These are phyloP conservation scores for Bisporella sp. DNA, from an alignment of 2,329 filamentous ascomycete species.

Conservation along the genomic window DNA sequence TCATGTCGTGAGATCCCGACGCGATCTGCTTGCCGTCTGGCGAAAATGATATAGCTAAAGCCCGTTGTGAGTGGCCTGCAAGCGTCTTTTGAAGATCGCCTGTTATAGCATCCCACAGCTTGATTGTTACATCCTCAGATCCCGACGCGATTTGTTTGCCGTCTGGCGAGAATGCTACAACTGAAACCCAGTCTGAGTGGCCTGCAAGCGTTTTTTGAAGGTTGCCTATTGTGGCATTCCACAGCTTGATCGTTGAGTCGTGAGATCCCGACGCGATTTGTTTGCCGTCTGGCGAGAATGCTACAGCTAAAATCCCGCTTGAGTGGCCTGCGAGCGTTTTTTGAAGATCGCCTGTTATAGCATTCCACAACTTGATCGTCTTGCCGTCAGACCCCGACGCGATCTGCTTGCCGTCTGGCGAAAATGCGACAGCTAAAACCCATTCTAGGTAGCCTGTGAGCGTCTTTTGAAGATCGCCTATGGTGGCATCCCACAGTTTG, in stretches of 20 bases:
- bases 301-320: not conserved
- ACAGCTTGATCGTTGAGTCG: not conserved
- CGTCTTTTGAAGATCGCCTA: not conserved
- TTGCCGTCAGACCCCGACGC: not conserved
- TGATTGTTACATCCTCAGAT: not conserved
- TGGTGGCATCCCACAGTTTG: not conserved
- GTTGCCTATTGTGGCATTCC: not conserved
- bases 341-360: not conserved
- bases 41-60: slow-evolving; percentile 4
- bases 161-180: slow-evolving; percentile 1
- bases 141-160: not conserved
- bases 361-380: not conserved
- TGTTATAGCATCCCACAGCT: not conserved
- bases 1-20: not conserved
- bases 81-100: not conserved
- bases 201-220: not conserved
- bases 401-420: slow-evolving; percentile 1
- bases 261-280: not conserved
- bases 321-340: slow-evolving; percentile 3
- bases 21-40: slow-evolving; percentile 1
- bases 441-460: not conserved
- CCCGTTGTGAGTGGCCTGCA: not conserved
- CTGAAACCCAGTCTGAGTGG: slow-evolving; percentile 2
- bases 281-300: slow-evolving; percentile 2
- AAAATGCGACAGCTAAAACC: slow-evolving; percentile 4